These are phyloP conservation scores for Ophiocordyceps robertsii DNA, from an alignment of 2,329 filamentous ascomycete genomes.

Conservation along the genomic window DNA sequence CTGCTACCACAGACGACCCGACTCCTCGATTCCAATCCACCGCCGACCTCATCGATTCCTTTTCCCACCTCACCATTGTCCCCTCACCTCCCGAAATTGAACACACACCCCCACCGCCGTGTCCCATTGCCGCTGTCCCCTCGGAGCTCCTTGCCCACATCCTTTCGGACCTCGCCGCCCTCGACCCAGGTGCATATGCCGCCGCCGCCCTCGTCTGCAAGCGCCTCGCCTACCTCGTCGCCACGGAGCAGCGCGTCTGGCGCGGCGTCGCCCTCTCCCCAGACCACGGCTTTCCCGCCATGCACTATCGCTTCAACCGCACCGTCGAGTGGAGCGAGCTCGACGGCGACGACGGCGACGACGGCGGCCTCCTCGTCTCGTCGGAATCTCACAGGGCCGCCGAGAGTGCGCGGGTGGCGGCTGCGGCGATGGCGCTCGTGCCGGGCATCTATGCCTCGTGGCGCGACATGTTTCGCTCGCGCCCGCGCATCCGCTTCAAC, in stretches of 20 bases:
- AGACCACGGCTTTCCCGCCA: slow-evolving; percentile 66
- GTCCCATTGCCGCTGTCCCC: slow-evolving; percentile 64
- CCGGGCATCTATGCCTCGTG: slow-evolving; percentile 35
- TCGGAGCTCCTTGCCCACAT: slow-evolving; percentile 78
- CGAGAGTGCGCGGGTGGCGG: slow-evolving; percentile 15
- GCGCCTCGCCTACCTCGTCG: slow-evolving; percentile 70
- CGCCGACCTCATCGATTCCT: slow-evolving; percentile 61
- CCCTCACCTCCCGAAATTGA: slow-evolving; percentile 56
- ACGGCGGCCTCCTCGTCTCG: slow-evolving; percentile 14
- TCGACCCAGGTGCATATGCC: slow-evolving; percentile 64
- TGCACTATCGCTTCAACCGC: slow-evolving; percentile 69
- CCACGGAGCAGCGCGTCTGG: slow-evolving; percentile 80
- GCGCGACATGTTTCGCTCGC: slow-evolving; percentile 62
- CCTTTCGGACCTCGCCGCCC: slow-evolving; percentile 54
- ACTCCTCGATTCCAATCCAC: slow-evolving; percentile 35
- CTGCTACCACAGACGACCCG: slow-evolving; percentile 19
- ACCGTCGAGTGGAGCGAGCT: slow-evolving; percentile 39
- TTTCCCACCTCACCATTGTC: slow-evolving; percentile 56
- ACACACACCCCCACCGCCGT: slow-evolving; percentile 59
- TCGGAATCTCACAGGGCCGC: not conserved
- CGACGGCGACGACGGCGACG: slow-evolving; percentile 17
- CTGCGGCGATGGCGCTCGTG: slow-evolving; percentile 26
- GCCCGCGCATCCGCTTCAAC: slow-evolving; percentile 84
- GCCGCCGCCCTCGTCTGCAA: slow-evolving; percentile 75
- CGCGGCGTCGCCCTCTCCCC: slow-evolving; percentile 55